These are phyloP conservation scores for Nicotiana benthamiana DNA, from an alignment of 257 asterid genomes.

Conservation along the genomic window DNA sequence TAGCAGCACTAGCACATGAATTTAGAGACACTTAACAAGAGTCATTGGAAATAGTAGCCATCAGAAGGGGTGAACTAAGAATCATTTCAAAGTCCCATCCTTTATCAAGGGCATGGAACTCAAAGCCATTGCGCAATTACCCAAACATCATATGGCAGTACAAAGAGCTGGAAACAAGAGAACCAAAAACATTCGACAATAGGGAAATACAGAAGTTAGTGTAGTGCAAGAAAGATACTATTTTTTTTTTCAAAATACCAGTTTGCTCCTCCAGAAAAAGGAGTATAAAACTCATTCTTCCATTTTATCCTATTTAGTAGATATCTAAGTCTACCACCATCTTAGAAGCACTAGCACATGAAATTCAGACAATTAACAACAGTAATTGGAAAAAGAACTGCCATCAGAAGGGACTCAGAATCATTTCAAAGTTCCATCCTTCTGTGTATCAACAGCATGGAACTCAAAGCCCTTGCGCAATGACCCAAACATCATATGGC, in stretches of 20 bases:
- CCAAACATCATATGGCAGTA: neutral
- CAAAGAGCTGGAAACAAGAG: neutral
- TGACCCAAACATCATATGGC: constrained; percentile 6
- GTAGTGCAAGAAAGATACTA: neutral
- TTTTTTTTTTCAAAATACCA: neutral
- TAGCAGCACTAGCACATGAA: neutral
- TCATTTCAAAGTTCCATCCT: constrained; percentile 2
- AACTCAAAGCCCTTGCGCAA: constrained; percentile 11
- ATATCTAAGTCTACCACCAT: neutral
- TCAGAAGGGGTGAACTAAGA: constrained; percentile 3
- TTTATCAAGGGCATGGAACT: neutral
- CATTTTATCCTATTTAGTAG: neutral
- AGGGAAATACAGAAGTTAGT: neutral
- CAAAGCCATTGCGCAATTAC: constrained; percentile 7
- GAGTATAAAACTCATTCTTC: neutral
- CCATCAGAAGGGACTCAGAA: constrained; percentile 1
- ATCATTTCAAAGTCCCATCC: neutral
- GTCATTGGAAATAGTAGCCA: neutral
- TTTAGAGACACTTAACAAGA: neutral
- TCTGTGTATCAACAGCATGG: neutral
- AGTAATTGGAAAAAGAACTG: neutral
- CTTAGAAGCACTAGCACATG: neutral
- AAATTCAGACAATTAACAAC: neutral
- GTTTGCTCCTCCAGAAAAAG: neutral
- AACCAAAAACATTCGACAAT: neutral